Evolutionary conservation across 352 stramenopile genomes (phyloP), one percentile per base, ranked within the genome.

Genomic region (Phytopythium mirpurense): DNA sequence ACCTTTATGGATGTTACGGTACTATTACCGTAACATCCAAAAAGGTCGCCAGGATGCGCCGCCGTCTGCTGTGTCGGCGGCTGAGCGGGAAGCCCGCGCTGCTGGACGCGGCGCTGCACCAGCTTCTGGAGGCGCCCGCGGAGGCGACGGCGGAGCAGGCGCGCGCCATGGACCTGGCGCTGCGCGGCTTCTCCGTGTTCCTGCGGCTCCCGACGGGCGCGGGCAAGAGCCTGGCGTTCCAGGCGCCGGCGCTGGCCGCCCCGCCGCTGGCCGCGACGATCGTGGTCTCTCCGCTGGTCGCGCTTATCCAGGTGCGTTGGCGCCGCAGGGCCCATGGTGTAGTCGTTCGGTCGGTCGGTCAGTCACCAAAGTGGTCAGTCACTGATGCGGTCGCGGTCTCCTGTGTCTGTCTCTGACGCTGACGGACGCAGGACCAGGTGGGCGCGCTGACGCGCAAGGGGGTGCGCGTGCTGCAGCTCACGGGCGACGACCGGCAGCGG

Each of bases 191-290:
- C 59, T 87, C 74, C 1, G 63, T 93, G 16, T 91, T 93, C 27
- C 54, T 93, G 18, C 78, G 90, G 50, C 58, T 91, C 16, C 80
- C 78, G 27, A 93, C 79, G 0, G 83, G 83, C 16, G 78, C 81
- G 0, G 83, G 83, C 62, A 93, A 93, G 68, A 90, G 74, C 54
- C 66, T 91, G 54, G 79, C 78, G 46, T 93, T 90, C 59, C 83
- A 93, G 47, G 62, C 78, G 3, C 81, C 83, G 2, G 79, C 83
- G 47, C 61, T 93, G 29, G 40, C 84, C 0, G 52, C 72, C n/a
- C 27, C 68, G 24, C 19, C 54, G 23, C 42, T 56, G 9, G 53
- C 67, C 48, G 70, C 58, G 1, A 93, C 83, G 3, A 61, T 93
- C 49, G 77, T 93, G 2, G 68, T 92, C 6, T 89, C 78, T 40